phyloP scores from a whole-genome alignment of 768 basidiomycete genomes.

The Albatrellus ellisii region DNA sequence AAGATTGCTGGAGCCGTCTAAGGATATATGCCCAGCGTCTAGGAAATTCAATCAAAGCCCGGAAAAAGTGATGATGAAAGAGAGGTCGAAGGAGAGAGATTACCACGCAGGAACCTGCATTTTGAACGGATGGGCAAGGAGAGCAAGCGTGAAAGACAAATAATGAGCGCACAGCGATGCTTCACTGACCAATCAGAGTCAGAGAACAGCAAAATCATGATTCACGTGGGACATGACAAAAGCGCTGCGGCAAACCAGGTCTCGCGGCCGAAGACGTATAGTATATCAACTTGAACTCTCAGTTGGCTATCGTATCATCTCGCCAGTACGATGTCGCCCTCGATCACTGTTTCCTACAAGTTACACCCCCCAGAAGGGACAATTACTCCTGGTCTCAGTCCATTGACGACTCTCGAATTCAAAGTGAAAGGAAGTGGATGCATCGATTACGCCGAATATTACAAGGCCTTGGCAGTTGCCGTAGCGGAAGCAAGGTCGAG shows the following conservation, averaged over 20 bases:
- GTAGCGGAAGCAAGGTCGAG: slow-evolving; percentile 38
- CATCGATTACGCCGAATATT: slow-evolving; percentile 27
- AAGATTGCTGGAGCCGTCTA: no score
- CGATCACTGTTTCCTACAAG: slow-evolving; percentile 29
- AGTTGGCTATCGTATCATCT: background rate
- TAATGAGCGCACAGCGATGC: background rate
- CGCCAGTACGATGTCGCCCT: slow-evolving; percentile 13
- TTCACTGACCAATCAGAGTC: background rate
- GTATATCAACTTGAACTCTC: background rate
- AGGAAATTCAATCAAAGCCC: background rate
- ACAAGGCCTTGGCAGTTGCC: slow-evolving; percentile 32
- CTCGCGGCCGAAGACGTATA: background rate
- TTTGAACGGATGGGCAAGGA: background rate
- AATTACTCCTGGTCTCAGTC: slow-evolving; percentile 13
- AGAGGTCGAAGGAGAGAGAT: background rate
- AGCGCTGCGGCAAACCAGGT: background rate
- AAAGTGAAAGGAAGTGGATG: slow-evolving; percentile 6
- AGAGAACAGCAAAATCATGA: background rate
- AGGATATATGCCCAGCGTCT: background rate
- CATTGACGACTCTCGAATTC: slow-evolving; percentile 18
- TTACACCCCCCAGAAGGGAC: slow-evolving; percentile 27
- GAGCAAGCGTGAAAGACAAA: background rate
- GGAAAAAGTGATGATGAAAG: background rate
- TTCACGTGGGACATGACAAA: background rate
- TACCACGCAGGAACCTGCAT: background rate